Base-by-base conservation (phyloP, 2,329 filamentous ascomycete genomes). In the Knoxdaviesia capensis region DNA sequence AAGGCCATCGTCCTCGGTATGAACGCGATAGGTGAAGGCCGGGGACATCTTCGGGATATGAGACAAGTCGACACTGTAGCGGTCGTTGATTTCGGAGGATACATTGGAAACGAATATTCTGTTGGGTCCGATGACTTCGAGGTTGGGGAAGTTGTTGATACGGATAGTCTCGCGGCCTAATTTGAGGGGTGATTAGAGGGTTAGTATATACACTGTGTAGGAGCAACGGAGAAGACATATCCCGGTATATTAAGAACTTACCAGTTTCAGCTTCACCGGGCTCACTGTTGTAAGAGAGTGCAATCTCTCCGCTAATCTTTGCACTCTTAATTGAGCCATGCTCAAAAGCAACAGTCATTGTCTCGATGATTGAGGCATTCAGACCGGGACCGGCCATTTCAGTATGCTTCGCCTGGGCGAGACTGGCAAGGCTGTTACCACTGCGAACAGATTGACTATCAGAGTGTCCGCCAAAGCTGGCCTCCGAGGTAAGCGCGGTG, bases 401-500 rank as follows among this genome's bases (percentile, higher is more conserved):
- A 1, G 85, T 79, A 55, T 98, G 90, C 52, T 77, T 79, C 41
- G 74, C 63, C n/a, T 81, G 73, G 4, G 69, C 69, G 37, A 79
- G 63, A 38, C 76, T 74, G 49, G 75, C 77, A 36, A 88, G 62
- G 2, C 86, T 93, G 48, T 84, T 82, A 2, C 81, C 80, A 3
- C 90, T 98, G 40, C 87, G 79, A 46, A 96, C 80, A 1, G 90
- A 96, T 43, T 88, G 85, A 3, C 83, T 86, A 56, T 98, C 90
- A 1, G 86, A 92, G 10, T 67, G 64, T 29, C 60, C 68, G 2
- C 67, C 61, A 32, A 68, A 54, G 62, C 71, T 66, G 41, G 69
- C 62, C 55, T 82, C 77, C 10, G 85, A 75, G 6, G 76, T 66
- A 36, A 80, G 60, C 3, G 69, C 63, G 35, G 67, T 62, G 36